Conservation (phyloP, 371 early-diverging fungal genomes). For the Mucor velutinosus region DNA sequence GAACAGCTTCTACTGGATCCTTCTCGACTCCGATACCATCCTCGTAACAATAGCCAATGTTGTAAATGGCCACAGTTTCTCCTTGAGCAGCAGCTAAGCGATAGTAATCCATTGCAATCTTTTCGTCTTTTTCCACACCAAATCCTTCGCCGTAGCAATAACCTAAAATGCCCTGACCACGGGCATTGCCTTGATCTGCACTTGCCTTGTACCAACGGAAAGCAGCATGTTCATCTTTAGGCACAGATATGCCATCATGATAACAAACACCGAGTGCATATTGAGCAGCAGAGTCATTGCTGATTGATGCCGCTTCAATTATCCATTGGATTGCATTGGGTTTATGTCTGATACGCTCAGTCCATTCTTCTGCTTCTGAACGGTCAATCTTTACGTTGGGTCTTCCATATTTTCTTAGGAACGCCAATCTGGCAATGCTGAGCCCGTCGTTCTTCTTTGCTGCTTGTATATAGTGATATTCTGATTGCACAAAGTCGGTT, state of each 20-base stretch:
- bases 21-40: conserved; percentile 78
- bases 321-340: conserved; percentile 59
- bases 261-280: conserved; percentile 71
- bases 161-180: conserved; percentile 75
- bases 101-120: conserved; percentile 74
- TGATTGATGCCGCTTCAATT: conserved; percentile 49
- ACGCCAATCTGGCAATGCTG: conserved; percentile 62
- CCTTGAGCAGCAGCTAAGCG: conserved; percentile 62
- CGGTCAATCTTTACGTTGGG: conserved; percentile 71
- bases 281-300: conserved; percentile 39
- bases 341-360: conserved; percentile 27
- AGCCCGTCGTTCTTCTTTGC: conserved; percentile 50
- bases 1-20: conserved; percentile 65
- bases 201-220: conserved; percentile 59
- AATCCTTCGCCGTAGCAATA: conserved; percentile 79
- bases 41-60: conserved; percentile 83
- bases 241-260: conserved; percentile 65
- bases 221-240: conserved; percentile 51
- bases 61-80: conserved; percentile 77
- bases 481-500: conserved; percentile 56
- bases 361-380: conserved; percentile 66
- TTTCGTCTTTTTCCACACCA: conserved; percentile 70
- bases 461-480: conserved; percentile 55
- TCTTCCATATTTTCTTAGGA: conserved; percentile 72
- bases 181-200: conserved; percentile 60